Conservation (phyloP, 768 basidiomycete genomes). For the Chalciporus pseudorubinellus region DNA sequence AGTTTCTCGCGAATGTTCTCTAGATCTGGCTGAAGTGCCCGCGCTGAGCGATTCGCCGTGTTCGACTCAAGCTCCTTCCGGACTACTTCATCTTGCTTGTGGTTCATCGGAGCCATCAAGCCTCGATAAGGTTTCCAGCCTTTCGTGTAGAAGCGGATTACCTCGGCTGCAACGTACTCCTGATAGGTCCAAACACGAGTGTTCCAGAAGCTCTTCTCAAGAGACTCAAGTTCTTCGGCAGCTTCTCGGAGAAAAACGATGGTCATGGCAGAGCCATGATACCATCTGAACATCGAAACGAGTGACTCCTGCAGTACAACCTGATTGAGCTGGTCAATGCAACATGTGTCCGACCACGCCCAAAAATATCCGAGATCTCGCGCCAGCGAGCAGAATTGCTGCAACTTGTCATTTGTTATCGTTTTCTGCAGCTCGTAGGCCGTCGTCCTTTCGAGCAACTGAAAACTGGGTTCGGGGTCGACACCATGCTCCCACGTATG, state of each 20-base stretch:
- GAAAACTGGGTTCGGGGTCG: neutral
- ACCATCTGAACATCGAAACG: slow-evolving; percentile 6
- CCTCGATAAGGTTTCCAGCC: neutral
- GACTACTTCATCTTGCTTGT: neutral
- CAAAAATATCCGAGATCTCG: slow-evolving; percentile 5
- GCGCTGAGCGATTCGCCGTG: too few species aligned
- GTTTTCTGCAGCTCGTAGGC: neutral
- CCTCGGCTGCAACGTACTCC: slow-evolving; percentile 4
- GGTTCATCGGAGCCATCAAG: neutral
- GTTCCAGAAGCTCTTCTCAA: neutral
- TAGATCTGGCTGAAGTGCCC: neutral
- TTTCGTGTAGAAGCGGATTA: slow-evolving; percentile 3
- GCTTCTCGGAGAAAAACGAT: slow-evolving; percentile 5
- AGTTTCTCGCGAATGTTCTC: slow-evolving; percentile 1
- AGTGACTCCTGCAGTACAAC: slow-evolving; percentile 2
- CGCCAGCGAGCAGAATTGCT: slow-evolving; percentile 2
- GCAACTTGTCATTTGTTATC: neutral
- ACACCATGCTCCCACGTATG: neutral
- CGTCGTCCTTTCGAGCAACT: neutral
- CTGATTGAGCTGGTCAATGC: slow-evolving; percentile 7
- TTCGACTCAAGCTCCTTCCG: too few species aligned
- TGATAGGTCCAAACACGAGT: slow-evolving; percentile 7
- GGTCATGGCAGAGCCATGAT: neutral
- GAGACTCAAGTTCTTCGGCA: neutral
- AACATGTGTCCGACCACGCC: slow-evolving; percentile 15